Base-by-base conservation (phyloP, 495 filamentous ascomycete species). In the Aspergillus mulundensis region DNA sequence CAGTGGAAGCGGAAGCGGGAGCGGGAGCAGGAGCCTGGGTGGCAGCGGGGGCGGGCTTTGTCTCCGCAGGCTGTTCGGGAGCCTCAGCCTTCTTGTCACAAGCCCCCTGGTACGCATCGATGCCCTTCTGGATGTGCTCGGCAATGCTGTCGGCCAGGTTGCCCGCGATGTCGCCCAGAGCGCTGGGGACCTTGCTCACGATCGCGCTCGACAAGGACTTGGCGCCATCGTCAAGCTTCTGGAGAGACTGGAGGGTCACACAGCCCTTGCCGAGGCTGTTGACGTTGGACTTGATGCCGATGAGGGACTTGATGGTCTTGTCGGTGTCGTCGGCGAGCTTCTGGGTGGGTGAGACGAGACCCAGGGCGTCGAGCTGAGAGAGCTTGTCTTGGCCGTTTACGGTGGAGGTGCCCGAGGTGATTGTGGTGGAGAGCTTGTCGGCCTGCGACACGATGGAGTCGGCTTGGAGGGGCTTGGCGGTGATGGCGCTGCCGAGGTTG, bases 121-220 rank as follows among this genome's bases (percentile, higher is more conserved):
- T 23, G 38, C 52, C 52, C 1, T 25, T 73, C 77, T 25, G 83
- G 81, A 34, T 77, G 79, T 40, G 61, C 62, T 66, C 61, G 38
- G 60, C 50, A 19, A 64, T 66, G 5, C 64, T 67, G 12, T 62
- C 70, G 38, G 61, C 65, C 15, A 70, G 61, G 3, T 53, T 61
- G 36, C 61, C 53, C 10, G 52, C 24, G 20, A 71, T 67, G 54
- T 68, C 65, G 1, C 62, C 58, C 12, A 65, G 56, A 24, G 62
- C 52, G 1, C 16, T 16, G 19, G 52, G 52, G 34, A 54, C 52
- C 41, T 54, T 54, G 28, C 25, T 23, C 25, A 54, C 42, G n/a
- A 54, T 18, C 2, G 52, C 41, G 12, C 14, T 14, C 1, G 52
- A 21, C 8, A 54, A 30, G 7, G n/a, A 11, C 3, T 8, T 21